Percentiles rank a stretch among this genome's conserved stretches.
These are phyloP conservation scores for Cylindrotheca fusiformis DNA, from an alignment of 108 stramenopile species.

Conservation along the genomic window DNA sequence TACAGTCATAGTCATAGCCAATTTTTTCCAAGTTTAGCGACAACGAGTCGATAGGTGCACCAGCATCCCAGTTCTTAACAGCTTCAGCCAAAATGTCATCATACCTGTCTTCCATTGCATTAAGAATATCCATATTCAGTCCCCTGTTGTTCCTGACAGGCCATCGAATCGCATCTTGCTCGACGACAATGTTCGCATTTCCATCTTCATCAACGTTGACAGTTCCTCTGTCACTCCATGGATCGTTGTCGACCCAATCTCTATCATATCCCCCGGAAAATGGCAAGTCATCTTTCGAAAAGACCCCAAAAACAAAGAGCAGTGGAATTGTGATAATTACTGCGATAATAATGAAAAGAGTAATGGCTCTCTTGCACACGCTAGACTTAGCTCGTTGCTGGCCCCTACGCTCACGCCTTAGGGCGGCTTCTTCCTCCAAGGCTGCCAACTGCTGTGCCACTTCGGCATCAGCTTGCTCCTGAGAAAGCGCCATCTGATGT, in stretches of 20 bases:
- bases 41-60: conserved; percentile 63
- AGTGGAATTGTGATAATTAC: conserved; percentile 5
- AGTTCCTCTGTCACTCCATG: conserved; percentile 3
- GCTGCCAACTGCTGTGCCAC: conserved; percentile 21
- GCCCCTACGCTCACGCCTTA: background rate
- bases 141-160: conserved; percentile 34
- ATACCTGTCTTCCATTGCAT: conserved; percentile 62
- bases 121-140: conserved; percentile 50
- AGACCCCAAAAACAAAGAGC: conserved; percentile 11
- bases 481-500: conserved; percentile 5
- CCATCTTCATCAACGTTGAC: no score
- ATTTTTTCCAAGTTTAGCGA: conserved; percentile 37
- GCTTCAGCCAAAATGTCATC: conserved; percentile 42
- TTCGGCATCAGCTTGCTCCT: conserved; percentile 53
- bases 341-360: conserved; percentile 14
- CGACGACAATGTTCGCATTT: background rate
- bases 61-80: conserved; percentile 70
- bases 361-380: background rate
- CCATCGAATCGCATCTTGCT: conserved; percentile 20
- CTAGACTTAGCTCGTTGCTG: background rate
- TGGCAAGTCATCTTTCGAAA: background rate
- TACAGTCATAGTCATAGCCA: conserved; percentile 50
- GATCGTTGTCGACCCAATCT: conserved; percentile 12
- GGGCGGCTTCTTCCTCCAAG: conserved; percentile 13
- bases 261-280: conserved; percentile 6